Conservation (phyloP, 2,329 filamentous ascomycete species). For the Ophiostoma perfectum region DNA sequence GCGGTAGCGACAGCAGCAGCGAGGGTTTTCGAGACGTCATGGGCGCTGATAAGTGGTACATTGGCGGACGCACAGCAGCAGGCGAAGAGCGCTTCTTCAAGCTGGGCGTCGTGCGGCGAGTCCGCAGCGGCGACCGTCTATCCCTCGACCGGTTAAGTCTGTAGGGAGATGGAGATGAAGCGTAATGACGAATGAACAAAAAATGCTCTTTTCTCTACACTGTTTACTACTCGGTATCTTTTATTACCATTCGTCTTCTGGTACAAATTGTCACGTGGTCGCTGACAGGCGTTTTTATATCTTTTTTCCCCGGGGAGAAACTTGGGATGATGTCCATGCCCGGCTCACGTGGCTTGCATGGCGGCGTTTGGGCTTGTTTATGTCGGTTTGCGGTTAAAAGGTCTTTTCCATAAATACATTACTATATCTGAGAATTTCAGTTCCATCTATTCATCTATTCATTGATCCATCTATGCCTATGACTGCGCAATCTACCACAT, state of each 20-base stretch:
- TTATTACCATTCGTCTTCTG: background rate
- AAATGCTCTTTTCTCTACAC: background rate
- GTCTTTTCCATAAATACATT: background rate
- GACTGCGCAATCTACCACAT: conserved; percentile 58
- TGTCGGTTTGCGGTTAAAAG: background rate
- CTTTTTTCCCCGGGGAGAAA: too few species aligned
- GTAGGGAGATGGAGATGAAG: conserved; percentile 20
- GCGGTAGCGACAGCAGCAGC: conserved; percentile 68
- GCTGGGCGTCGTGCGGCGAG: conserved; percentile 66
- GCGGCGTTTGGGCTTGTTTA: background rate
- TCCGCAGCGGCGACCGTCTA: conserved; percentile 67
- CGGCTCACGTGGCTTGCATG: background rate
- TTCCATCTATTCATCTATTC: background rate
- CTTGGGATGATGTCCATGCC: background rate
- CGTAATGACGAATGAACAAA: background rate
- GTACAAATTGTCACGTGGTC: conserved; percentile 3
- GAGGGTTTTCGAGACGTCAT: conserved; percentile 70
- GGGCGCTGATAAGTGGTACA: conserved; percentile 74
- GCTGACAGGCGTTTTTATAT: conserved; percentile 10
- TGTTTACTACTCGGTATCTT: background rate
- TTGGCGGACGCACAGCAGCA: conserved; percentile 66
- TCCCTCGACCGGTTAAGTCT: conserved; percentile 71
- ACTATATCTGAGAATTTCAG: background rate
- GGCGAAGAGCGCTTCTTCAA: conserved; percentile 82
- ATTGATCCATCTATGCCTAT: too few species aligned